Percentiles rank a stretch among this genome's conserved stretches.
Evolutionary conservation across 495 filamentous ascomycete genomes (phyloP).

Genomic region (Podospora sp.): DNA sequence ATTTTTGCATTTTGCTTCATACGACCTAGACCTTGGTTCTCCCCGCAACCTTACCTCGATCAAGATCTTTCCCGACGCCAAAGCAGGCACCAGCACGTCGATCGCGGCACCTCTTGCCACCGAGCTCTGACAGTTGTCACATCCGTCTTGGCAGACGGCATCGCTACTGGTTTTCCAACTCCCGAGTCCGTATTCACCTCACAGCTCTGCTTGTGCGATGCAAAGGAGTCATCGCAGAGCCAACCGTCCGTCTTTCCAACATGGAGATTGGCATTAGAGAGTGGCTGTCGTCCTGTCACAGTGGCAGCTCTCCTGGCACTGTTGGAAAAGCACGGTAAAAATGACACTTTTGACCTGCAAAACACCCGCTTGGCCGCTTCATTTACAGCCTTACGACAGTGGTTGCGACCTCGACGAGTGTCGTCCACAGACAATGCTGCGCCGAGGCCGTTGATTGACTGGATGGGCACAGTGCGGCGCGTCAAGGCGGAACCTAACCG

Average conservation of each 20-base stretch:
- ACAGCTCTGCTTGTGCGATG: neutral
- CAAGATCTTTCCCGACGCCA: neutral
- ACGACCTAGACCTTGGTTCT: no score
- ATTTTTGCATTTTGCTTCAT: neutral
- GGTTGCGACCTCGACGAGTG: neutral
- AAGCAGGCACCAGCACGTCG: neutral
- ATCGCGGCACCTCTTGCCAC: neutral
- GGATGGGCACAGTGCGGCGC: neutral
- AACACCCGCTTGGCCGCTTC: neutral
- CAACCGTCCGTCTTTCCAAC: neutral
- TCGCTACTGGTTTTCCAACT: neutral
- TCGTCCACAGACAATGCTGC: neutral
- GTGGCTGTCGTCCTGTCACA: neutral
- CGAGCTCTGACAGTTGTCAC: neutral
- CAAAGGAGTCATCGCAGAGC: neutral
- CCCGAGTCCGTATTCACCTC: neutral
- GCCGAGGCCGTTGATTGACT: neutral
- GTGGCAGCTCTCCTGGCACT: neutral
- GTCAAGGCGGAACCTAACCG: neutral
- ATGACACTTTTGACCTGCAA: neutral
- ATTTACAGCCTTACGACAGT: neutral
- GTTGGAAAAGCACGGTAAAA: neutral
- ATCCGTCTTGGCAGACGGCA: neutral
- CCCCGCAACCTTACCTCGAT: neutral
- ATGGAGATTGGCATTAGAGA: neutral